Evolutionary conservation across 1,139 yeast genomes (phyloP), one percentile per base, ranked within the genome.

Genomic region (Scheffersomyces stambukii): DNA sequence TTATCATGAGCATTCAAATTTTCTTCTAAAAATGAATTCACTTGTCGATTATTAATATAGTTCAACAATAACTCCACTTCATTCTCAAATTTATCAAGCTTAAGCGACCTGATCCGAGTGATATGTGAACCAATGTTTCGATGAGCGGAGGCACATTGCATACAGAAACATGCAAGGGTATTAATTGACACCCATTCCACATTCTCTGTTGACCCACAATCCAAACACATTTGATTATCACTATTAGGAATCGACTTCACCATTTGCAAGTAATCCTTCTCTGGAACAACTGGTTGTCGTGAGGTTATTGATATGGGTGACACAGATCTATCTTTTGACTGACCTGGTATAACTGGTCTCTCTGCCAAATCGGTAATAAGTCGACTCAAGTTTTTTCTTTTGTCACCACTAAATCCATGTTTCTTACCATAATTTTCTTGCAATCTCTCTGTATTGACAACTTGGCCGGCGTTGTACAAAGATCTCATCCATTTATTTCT

Each of bases 131-230:
- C 80, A 41, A 75, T 52, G 27, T 62, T 61, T 28, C 81, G 48
- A 42, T 75, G 81, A 25, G 70, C 63, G 2, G 77, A 70, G 0
- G 95, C 81, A 48, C 97, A 89, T 27, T 81, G 78, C 23, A 86
- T 79, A 54, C 97, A 89, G 23, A 89, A 64, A 8, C 82, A 75
- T 14, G 78, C 77, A 33, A 86, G 58, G 28, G 81, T 58, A 46
- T 84, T 89, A 38, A 86, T 65, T 0, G 96, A 83, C 4, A 89
- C 73, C 96, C 96, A 89, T 45, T 88, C 96, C 7, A 85, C 94
- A 18, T 70, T 59, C 7, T 71, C 75, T 0, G 59, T 45, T 3
- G 74, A 50, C 0, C 81, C 81, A 61, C 97, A 89, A 47, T 89
- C 97, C 8, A 86, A 83, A 54, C 97, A 89, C 6, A 46, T 41